A percentile compares a stretch with the other conserved stretches of the same genome.
These are phyloP conservation scores for Fistulinella prunicolor DNA, from an alignment of 768 basidiomycete genomes.

Conservation along the genomic window DNA sequence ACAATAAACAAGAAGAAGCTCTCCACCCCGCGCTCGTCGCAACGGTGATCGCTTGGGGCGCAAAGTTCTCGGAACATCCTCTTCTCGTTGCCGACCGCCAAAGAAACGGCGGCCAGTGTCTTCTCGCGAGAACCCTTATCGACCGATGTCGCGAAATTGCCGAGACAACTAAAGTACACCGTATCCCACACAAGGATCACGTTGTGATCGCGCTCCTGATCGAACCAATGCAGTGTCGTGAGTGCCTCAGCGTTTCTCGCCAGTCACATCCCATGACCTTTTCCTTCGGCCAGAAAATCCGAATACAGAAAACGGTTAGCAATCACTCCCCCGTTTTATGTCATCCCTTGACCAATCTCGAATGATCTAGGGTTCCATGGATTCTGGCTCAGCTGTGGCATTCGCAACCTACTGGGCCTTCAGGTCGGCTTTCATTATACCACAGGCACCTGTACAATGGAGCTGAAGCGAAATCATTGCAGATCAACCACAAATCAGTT, in stretches of 20 bases:
- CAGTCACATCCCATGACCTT: slow-evolving; percentile 6
- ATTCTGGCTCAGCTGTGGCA: slow-evolving; percentile 79
- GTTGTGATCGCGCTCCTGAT: slow-evolving; percentile 79
- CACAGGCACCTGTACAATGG: slow-evolving; percentile 2
- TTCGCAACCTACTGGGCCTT: slow-evolving; percentile 75
- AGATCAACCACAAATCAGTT: slow-evolving; percentile 85
- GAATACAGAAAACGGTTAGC: slow-evolving; percentile 64
- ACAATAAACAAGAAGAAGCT: slow-evolving; percentile 38
- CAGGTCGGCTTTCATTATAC: slow-evolving; percentile 44
- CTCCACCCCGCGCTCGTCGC: slow-evolving; percentile 77
- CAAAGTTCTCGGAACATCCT: slow-evolving; percentile 91
- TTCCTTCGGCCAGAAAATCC: slow-evolving; percentile 55
- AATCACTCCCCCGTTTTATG: slow-evolving; percentile 14
- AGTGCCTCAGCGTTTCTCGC: slow-evolving; percentile 36
- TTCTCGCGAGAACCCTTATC: slow-evolving; percentile 73
- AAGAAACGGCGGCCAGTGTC: slow-evolving; percentile 67
- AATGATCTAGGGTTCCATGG: slow-evolving; percentile 65
- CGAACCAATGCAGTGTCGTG: slow-evolving; percentile 84
- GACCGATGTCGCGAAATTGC: slow-evolving; percentile 82
- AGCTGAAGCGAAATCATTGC: slow-evolving; percentile 9
- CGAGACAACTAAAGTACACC: slow-evolving; percentile 84
- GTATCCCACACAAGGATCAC: slow-evolving; percentile 74
- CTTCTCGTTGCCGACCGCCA: slow-evolving; percentile 76
- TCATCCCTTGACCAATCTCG: slow-evolving; percentile 17
- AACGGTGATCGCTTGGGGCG: slow-evolving; percentile 86